phyloP scores from a whole-genome alignment of 805 yeast species.

The Spathaspora sp. region DNA sequence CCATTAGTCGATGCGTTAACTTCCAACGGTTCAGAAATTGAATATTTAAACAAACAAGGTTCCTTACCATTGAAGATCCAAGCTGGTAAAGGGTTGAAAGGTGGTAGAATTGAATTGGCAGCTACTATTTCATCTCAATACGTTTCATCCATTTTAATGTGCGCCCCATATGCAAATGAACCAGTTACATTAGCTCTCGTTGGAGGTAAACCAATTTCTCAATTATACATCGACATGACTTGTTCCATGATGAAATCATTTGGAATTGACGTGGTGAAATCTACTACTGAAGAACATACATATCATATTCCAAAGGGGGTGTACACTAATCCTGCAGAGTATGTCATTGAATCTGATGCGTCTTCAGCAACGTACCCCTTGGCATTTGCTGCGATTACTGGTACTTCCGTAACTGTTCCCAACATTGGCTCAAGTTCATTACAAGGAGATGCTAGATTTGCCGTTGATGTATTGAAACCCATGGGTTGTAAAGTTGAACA shows the following conservation, averaged over 20 bases:
- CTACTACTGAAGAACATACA: constrained; percentile 71
- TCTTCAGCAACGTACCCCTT: constrained; percentile 97
- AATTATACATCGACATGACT: constrained; percentile 95
- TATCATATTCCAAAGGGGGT: constrained; percentile 85
- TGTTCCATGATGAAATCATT: constrained; percentile 90
- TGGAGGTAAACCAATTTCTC: constrained; percentile 97
- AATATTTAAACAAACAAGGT: constrained; percentile 71
- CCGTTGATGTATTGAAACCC: constrained; percentile 84
- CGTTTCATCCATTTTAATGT: constrained; percentile 92
- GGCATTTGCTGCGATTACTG: constrained; percentile 96
- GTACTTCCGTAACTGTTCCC: constrained; percentile 88
- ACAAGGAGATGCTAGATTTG: constrained; percentile 97
- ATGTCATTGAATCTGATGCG: constrained; percentile 94
- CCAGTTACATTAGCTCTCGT: constrained; percentile 86
- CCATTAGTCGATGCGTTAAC: constrained; percentile 90
- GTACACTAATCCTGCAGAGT: constrained; percentile 77
- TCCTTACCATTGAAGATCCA: constrained; percentile 76
- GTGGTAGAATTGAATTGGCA: constrained; percentile 90
- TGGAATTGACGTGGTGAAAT: constrained; percentile 73
- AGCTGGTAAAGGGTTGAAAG: constrained; percentile 70
- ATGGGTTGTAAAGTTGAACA: constrained; percentile 94
- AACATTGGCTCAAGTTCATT: constrained; percentile 88
- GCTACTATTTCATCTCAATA: constrained; percentile 98
- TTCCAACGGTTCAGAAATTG: constrained; percentile 71
- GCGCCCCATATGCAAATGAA: constrained; percentile 91